Percentiles rank a stretch among this genome's conserved stretches.
These are phyloP conservation scores for Fusarium sp. DNA, from an alignment of 2,329 filamentous ascomycete species.

Conservation along the genomic window DNA sequence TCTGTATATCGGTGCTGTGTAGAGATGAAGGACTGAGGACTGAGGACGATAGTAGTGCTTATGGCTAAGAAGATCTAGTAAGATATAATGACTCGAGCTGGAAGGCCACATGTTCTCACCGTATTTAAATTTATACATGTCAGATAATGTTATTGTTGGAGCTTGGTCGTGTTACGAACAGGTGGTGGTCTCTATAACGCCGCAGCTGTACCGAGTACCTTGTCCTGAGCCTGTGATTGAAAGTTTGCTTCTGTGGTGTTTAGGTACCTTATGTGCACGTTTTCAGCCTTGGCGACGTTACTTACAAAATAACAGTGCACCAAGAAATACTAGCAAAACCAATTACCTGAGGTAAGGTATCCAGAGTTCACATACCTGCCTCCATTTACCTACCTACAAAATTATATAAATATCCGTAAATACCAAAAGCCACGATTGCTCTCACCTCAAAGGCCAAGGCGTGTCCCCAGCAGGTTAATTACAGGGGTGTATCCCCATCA, in stretches of 20 bases:
- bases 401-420: not conserved
- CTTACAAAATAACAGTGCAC: not conserved
- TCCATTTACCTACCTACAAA: not conserved
- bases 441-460: conserved; percentile 5
- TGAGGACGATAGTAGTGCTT: not conserved
- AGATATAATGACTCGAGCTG: not conserved
- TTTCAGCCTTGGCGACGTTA: not conserved
- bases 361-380: not conserved
- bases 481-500: conserved; percentile 33
- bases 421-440: conserved; percentile 29
- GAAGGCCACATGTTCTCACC: not conserved
- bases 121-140: not conserved
- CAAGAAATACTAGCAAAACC: not conserved
- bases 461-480: conserved; percentile 31
- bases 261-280: too few species aligned
- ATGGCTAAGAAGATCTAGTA: not conserved
- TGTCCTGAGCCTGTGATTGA: not conserved
- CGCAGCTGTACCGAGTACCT: conserved; percentile 26
- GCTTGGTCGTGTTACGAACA: conserved; percentile 8
- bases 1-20: not conserved
- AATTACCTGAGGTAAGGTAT: too few species aligned
- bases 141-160: not conserved
- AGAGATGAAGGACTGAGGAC: not conserved
- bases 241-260: not conserved
- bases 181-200: conserved; percentile 16